Base-by-base conservation (phyloP, 75 land plant genomes). In the Pinus tabuliformis region DNA sequence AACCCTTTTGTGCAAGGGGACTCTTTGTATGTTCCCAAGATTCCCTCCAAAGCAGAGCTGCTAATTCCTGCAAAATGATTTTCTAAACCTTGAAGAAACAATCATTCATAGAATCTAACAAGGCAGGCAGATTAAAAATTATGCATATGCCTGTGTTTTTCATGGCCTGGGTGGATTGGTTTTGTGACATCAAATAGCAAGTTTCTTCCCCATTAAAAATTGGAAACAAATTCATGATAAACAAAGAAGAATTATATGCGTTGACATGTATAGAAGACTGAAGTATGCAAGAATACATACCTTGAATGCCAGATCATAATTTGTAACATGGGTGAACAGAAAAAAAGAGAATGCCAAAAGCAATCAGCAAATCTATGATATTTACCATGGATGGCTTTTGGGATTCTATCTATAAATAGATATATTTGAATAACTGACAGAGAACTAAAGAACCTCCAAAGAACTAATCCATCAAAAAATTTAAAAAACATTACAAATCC, bases 1-100 rank as follows among this genome's bases (percentile, higher is more conserved):
- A 83, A 76, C 93, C 99, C 73, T 82, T 88, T 65, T 88, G 95
- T 39, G 85, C 85, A 85, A 86, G 85, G 21, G 91, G 89, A 78
- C 82, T 91, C 66, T 84, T 88, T 58, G 82, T 88, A 2, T 84
- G 36, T 70, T 86, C 85, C 95, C 99, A 90, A 16, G 99, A 91
- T 75, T 96, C 97, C 80, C 85, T 94, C 91, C 90, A 86, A 58
- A 93, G 79, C 18, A 95, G 88, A 60, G 88, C 88, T 58, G 93
- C 94, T 12, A 91, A 87, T 28, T 89, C 91, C 96, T 96, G 75
- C 64, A 87, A 65, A 57, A 80, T 36, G 24, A 11, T 5, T 7
- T 75, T 75, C 21, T 39, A 18, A 58, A 24, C 36, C 17, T 62
- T 58, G 26, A 58, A 60, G 33, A n/a, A 37, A 8, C 3, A 39